phyloP scores from a whole-genome alignment of 495 filamentous ascomycete species.

The Evernia prunastri region DNA sequence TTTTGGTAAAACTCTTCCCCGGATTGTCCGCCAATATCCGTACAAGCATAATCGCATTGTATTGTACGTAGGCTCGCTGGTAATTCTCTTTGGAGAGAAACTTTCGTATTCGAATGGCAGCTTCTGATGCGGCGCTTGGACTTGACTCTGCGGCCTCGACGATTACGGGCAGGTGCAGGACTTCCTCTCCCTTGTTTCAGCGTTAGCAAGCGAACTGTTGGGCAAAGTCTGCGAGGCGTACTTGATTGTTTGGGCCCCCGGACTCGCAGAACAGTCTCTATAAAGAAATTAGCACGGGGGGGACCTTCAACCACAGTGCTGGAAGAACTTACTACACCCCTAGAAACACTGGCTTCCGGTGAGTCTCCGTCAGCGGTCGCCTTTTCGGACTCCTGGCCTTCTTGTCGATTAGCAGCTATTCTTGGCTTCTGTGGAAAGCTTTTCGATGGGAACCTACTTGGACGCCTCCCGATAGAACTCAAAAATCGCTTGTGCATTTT shows the following conservation, averaged over 20 bases:
- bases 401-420: constrained; percentile 1
- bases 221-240: constrained; percentile 33
- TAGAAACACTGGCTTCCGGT: constrained; percentile 41
- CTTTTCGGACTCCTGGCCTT: constrained; percentile 23
- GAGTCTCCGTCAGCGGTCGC: constrained; percentile 33
- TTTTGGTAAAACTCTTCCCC: constrained; percentile 77
- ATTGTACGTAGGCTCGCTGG: constrained; percentile 64
- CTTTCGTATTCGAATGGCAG: constrained; percentile 70
- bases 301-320: constrained; percentile 18
- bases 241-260: constrained; percentile 54
- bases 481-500: constrained; percentile 25
- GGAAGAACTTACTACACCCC: constrained; percentile 43
- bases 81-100: constrained; percentile 65
- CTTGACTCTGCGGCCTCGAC: constrained; percentile 93
- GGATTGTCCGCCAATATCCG: constrained; percentile 92
- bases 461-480: constrained; percentile 23
- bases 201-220: constrained; percentile 14
- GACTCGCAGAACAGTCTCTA: constrained; percentile 75
- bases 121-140: constrained; percentile 71
- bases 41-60: constrained; percentile 94
- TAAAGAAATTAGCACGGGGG: constrained; percentile 15
- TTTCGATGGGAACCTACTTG: constrained; percentile 15
- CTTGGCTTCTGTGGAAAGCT: background rate
- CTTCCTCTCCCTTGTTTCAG: constrained; percentile 65
- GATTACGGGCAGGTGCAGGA: constrained; percentile 86